phyloP scores from a whole-genome alignment of 1,284 basidiomycete species.

The Papiliotrema nemorosa region DNA sequence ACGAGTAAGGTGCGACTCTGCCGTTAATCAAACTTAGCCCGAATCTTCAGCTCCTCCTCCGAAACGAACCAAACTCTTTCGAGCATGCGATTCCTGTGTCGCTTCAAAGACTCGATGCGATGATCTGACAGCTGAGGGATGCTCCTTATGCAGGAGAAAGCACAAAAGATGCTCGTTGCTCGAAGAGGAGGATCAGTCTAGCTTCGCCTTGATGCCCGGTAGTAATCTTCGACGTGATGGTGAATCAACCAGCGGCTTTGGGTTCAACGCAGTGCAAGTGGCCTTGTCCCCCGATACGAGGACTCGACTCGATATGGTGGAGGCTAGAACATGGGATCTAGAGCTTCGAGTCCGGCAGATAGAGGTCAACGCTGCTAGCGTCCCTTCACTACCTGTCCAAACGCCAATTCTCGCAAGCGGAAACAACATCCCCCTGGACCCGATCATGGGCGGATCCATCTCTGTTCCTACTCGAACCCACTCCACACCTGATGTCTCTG shows the following conservation, averaged over 20 bases:
- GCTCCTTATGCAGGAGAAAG: conserved; percentile 1
- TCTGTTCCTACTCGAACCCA: no score
- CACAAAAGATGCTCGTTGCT: background rate
- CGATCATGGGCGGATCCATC: background rate
- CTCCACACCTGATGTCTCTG: no score
- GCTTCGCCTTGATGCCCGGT: no score
- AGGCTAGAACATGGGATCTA: background rate
- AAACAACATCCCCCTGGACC: no score
- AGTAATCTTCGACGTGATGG: no score
- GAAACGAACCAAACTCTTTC: conserved; percentile 3
- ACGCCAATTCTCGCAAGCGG: background rate
- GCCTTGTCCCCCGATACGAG: background rate
- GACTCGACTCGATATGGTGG: background rate
- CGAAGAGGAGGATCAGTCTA: background rate
- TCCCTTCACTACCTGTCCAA: background rate
- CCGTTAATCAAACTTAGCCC: no score
- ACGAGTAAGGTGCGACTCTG: no score
- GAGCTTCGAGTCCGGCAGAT: background rate
- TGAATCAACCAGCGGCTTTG: no score
- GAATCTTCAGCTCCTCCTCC: no score
- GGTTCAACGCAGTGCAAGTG: background rate
- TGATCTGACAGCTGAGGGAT: background rate
- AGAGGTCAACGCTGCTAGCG: background rate
- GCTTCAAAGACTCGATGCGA: conserved; percentile 4
- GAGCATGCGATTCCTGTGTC: conserved; percentile 1